phyloP scores from a whole-genome alignment of 1,284 basidiomycete species.

The Moesziomyces sp. region DNA sequence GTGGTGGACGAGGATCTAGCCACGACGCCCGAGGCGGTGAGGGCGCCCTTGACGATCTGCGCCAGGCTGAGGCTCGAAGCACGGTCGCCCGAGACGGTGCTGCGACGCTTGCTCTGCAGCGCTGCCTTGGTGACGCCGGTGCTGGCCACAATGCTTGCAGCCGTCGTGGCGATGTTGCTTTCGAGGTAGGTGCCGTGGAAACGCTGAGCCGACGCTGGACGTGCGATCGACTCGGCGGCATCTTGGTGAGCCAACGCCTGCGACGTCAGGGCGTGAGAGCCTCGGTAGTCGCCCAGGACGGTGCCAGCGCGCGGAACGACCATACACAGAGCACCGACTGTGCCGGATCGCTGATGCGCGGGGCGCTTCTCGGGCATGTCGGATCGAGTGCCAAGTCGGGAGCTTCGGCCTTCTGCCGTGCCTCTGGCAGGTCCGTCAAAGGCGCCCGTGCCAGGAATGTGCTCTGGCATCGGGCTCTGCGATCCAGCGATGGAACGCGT shows the following conservation, averaged over 20 bases:
- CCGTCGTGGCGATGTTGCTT: conserved; percentile 27
- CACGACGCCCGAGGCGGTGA: conserved; percentile 43
- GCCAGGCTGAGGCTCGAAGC: conserved; percentile 41
- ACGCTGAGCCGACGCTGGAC: conserved; percentile 38
- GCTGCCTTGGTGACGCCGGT: conserved; percentile 38
- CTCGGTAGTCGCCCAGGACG: conserved; percentile 15
- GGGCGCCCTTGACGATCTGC: conserved; percentile 46
- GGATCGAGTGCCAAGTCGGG: conserved; percentile 33
- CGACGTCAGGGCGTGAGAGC: conserved; percentile 20
- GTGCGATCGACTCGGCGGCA: conserved; percentile 20
- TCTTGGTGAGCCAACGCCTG: conserved; percentile 36
- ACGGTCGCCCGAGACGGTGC: conserved; percentile 46
- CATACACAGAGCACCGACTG: conserved; percentile 30
- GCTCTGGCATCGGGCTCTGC: conserved; percentile 10
- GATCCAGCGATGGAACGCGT: conserved; percentile 5
- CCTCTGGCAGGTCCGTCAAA: not conserved
- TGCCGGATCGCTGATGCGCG: conserved; percentile 33
- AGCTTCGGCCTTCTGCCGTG: conserved; percentile 34
- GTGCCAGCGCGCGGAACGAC: conserved; percentile 24
- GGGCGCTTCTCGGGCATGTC: conserved; percentile 8
- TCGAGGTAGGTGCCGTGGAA: conserved; percentile 33
- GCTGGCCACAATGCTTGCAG: conserved; percentile 32
- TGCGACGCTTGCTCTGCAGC: conserved; percentile 46
- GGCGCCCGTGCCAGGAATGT: conserved; percentile 1
- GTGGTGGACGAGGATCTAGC: conserved; percentile 20